Conservation (phyloP, 176 grass and related monocot species). For the Themeda triandra region DNA sequence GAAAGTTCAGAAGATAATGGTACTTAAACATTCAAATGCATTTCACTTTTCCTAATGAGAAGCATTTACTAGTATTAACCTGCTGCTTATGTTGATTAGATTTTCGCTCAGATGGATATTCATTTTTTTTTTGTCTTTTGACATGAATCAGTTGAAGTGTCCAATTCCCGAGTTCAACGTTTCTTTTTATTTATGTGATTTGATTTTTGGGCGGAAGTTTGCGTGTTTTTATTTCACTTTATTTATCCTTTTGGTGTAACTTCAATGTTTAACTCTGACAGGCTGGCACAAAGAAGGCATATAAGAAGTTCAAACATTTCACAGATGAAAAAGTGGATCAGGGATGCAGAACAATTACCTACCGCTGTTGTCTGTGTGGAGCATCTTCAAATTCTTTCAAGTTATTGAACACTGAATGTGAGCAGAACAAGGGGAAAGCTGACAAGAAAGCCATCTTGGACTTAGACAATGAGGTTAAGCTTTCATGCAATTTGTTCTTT, state of each 20-base stretch:
- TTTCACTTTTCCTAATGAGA: not conserved
- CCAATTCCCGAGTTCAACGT: not conserved
- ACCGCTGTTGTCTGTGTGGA: slow-evolving; percentile 68
- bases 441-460: slow-evolving; percentile 33
- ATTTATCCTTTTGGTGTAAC: slow-evolving; percentile 3
- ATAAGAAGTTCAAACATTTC: slow-evolving; percentile 55
- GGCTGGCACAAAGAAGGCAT: slow-evolving; percentile 67
- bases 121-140: not conserved
- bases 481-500: slow-evolving; percentile 4
- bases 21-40: slow-evolving; percentile 17
- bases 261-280: slow-evolving; percentile 37
- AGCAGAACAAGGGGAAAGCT: slow-evolving; percentile 38
- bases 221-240: not conserved
- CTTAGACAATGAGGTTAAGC: slow-evolving; percentile 54
- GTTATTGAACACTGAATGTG: slow-evolving; percentile 45
- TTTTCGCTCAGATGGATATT: not conserved
- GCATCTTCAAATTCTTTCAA: slow-evolving; percentile 57
- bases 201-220: not conserved
- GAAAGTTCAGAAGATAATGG: slow-evolving; percentile 95
- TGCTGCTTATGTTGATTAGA: not conserved
- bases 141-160: not conserved
- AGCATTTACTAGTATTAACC: not conserved
- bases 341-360: slow-evolving; percentile 40
- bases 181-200: not conserved
- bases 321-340: slow-evolving; percentile 49